A percentile compares a stretch with the other conserved stretches of the same genome.
phyloP scores from a whole-genome alignment of 169 alveolate species.

The Plasmodium fragile region DNA sequence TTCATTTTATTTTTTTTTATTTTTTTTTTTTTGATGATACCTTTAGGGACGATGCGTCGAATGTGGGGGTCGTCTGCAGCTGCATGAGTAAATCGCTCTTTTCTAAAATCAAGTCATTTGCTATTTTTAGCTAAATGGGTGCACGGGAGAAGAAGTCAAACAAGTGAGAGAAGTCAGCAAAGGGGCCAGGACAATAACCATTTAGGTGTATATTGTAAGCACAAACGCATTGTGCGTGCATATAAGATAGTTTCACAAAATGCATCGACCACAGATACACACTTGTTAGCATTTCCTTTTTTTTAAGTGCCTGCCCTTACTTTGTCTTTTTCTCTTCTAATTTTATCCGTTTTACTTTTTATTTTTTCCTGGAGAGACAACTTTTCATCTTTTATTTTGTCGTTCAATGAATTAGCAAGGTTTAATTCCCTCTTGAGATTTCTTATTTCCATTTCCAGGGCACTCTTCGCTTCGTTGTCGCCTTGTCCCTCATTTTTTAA shows the following conservation, averaged over 20 bases:
- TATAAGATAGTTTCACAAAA: background rate
- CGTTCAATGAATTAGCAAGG: constrained; percentile 23
- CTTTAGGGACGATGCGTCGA: background rate
- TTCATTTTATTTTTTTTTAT: too few relatives aligned
- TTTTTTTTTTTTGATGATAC: background rate
- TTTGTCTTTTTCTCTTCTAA: constrained; percentile 19
- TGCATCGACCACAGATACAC: background rate
- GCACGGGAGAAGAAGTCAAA: background rate
- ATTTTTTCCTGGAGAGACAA: constrained; percentile 20
- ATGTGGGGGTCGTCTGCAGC: background rate
- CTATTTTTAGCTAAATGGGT: constrained; percentile 15
- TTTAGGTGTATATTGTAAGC: background rate
- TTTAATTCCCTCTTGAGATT: constrained; percentile 51
- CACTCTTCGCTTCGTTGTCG: constrained; percentile 2
- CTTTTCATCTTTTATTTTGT: constrained; percentile 50
- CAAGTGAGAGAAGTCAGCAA: background rate
- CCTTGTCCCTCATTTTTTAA: constrained; percentile 20
- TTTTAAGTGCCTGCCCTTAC: constrained; percentile 10
- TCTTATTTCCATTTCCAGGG: constrained; percentile 41
- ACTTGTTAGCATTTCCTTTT: background rate
- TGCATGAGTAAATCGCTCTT: constrained; percentile 3
- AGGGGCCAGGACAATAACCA: background rate
- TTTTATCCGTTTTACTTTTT: constrained; percentile 4
- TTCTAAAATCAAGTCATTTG: constrained; percentile 23
- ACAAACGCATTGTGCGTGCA: background rate